Conservation (phyloP, 352 stramenopile species). For the Pythium grandisporangium region DNA sequence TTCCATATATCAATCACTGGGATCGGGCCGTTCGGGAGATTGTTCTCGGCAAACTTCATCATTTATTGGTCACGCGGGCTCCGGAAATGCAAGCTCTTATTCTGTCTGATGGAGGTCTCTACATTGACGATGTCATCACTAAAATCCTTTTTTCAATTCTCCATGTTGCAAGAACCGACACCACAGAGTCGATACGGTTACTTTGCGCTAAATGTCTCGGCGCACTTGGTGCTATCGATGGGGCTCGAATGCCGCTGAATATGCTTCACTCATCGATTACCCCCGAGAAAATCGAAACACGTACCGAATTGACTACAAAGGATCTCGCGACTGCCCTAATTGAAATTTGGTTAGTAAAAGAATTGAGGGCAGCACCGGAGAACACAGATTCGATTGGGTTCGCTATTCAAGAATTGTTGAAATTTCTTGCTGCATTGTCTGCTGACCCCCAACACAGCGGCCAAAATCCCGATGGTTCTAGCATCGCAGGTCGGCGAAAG, state of each 20-base stretch:
- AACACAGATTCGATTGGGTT: constrained; percentile 76
- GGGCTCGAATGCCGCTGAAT: constrained; percentile 55
- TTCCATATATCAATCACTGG: constrained; percentile 67
- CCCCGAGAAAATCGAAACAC: constrained; percentile 32
- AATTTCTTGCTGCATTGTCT: constrained; percentile 68
- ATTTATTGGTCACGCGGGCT: constrained; percentile 46
- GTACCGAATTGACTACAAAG: constrained; percentile 63
- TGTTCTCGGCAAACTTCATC: constrained; percentile 57
- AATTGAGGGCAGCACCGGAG: constrained; percentile 73
- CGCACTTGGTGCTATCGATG: constrained; percentile 72
- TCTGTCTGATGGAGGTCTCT: constrained; percentile 60
- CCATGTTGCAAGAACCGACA: constrained; percentile 55
- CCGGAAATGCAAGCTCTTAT: constrained; percentile 55
- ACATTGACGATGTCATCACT: constrained; percentile 46
- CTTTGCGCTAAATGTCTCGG: constrained; percentile 68
- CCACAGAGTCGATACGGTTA: constrained; percentile 49
- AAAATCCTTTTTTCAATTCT: constrained; percentile 61
- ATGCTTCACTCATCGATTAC: constrained; percentile 40
- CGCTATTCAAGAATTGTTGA: constrained; percentile 82
- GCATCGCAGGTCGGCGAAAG: not conserved
- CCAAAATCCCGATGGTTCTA: constrained; percentile 16
- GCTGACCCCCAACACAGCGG: constrained; percentile 66
- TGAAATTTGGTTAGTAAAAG: constrained; percentile 73
- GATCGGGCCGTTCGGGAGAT: constrained; percentile 73
- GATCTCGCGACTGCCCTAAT: constrained; percentile 79